A percentile compares a stretch with the other conserved stretches of the same genome.
Evolutionary conservation across 2,329 filamentous ascomycete species (phyloP).

Genomic region (Xylaria sp.): DNA sequence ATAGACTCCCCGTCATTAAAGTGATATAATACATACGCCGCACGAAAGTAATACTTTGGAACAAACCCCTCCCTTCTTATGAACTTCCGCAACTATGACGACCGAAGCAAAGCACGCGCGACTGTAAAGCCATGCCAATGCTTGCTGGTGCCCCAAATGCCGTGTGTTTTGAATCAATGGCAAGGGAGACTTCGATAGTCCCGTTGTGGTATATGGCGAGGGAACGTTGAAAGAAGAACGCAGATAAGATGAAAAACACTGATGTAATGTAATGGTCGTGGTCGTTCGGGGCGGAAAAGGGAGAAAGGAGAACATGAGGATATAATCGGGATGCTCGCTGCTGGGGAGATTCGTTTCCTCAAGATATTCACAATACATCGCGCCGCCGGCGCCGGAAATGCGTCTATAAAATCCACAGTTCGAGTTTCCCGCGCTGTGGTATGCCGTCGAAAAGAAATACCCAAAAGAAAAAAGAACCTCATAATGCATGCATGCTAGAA

Average conservation of each 20-base stretch:
- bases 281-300: slow-evolving; percentile 7
- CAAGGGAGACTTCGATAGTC: slow-evolving; percentile 4
- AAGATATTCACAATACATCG: slow-evolving; percentile 23
- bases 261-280: slow-evolving; percentile 7
- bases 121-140: slow-evolving; percentile 8
- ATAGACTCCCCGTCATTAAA: slow-evolving; percentile 22
- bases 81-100: slow-evolving; percentile 3
- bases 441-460: slow-evolving; percentile 29
- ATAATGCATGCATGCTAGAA: slow-evolving; percentile 28
- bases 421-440: slow-evolving; percentile 22
- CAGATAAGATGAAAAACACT: background rate
- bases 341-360: slow-evolving; percentile 15
- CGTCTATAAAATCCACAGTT: slow-evolving; percentile 20
- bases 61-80: slow-evolving; percentile 11
- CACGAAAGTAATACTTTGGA: slow-evolving; percentile 22
- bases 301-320: too few relatives aligned
- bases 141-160: background rate
- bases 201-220: slow-evolving; percentile 25
- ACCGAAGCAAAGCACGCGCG: slow-evolving; percentile 2
- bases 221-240: slow-evolving; percentile 5
- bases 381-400: slow-evolving; percentile 26
- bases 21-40: slow-evolving; percentile 33
- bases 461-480: slow-evolving; percentile 31
- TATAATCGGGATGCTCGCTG: slow-evolving; percentile 19
- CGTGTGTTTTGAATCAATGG: slow-evolving; percentile 4